Conservation (phyloP, 345 rosid genomes). For the Lagerstroemia speciosa region DNA sequence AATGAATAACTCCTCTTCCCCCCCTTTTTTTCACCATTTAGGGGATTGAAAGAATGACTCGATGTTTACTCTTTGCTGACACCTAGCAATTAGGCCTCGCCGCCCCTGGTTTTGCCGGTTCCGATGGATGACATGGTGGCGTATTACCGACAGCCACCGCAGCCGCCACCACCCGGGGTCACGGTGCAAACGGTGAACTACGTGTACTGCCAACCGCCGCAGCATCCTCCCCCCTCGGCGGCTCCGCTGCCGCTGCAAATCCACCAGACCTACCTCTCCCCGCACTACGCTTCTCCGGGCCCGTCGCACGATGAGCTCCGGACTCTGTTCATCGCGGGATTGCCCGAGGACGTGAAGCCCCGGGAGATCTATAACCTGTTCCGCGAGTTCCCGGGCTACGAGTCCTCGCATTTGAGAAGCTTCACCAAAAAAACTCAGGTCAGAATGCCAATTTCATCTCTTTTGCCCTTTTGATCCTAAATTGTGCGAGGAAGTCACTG, state of each 20-base stretch:
- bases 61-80: too few relatives aligned
- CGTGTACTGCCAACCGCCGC: slow-evolving; percentile 23
- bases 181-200: slow-evolving; percentile 10
- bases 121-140: slow-evolving; percentile 55
- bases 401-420: slow-evolving; percentile 70
- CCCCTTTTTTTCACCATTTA: too few relatives aligned
- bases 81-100: too few relatives aligned
- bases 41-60: too few relatives aligned
- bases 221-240: slow-evolving; percentile 18
- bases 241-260: slow-evolving; percentile 25
- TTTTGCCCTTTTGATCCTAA: not conserved
- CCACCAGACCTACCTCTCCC: slow-evolving; percentile 17
- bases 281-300: slow-evolving; percentile 31
- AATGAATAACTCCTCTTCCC: too few relatives aligned
- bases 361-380: slow-evolving; percentile 86
- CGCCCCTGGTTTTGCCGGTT: too few relatives aligned
- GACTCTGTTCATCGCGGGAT: slow-evolving; percentile 81
- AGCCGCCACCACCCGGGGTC: slow-evolving; percentile 16
- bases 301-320: slow-evolving; percentile 48
- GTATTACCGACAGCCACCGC: slow-evolving; percentile 34
- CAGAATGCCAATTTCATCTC: not conserved
- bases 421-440: slow-evolving; percentile 47
- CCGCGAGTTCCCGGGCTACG: slow-evolving; percentile 82
- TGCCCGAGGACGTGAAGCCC: slow-evolving; percentile 80
- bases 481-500: not conserved